A percentile compares a stretch with the other conserved stretches of the same genome.
Conservation (phyloP, 345 rosid genomes). For the Sonneratia caseolaris region DNA sequence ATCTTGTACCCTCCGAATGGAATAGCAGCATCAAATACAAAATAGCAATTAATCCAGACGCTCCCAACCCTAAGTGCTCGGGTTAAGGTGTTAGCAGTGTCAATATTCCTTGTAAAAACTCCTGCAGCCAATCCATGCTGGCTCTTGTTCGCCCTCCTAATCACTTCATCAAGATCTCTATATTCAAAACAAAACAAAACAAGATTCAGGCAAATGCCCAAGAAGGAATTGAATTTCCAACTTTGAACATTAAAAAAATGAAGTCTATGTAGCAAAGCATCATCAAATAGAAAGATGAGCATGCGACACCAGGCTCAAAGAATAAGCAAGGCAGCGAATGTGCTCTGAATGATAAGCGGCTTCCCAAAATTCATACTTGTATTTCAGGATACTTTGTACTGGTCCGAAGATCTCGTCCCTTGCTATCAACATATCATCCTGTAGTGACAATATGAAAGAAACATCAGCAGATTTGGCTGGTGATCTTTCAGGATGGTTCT, state of each 20-base stretch:
- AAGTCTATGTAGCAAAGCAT: too few species aligned
- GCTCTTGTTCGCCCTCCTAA: constrained; percentile 47
- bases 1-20: constrained; percentile 94
- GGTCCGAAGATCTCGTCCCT: constrained; percentile 97
- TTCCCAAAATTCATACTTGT: constrained; percentile 32
- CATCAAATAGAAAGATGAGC: too few species aligned
- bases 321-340: too few species aligned
- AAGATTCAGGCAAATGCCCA: background rate
- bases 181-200: background rate
- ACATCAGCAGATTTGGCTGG: background rate
- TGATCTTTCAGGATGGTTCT: background rate
- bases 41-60: constrained; percentile 79
- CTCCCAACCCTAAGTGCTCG: constrained; percentile 60
- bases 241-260: too few species aligned
- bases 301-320: too few species aligned
- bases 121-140: constrained; percentile 77
- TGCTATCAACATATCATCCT: constrained; percentile 95
- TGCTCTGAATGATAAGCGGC: background rate
- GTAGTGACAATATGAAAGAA: background rate
- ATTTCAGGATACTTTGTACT: constrained; percentile 76
- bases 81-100: constrained; percentile 58
- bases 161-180: constrained; percentile 72
- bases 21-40: constrained; percentile 67
- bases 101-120: constrained; percentile 62
- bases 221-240: too few species aligned